Conservation (phyloP, 1,284 basidiomycete genomes). For the Anthracocystis panici-leucophaei region DNA sequence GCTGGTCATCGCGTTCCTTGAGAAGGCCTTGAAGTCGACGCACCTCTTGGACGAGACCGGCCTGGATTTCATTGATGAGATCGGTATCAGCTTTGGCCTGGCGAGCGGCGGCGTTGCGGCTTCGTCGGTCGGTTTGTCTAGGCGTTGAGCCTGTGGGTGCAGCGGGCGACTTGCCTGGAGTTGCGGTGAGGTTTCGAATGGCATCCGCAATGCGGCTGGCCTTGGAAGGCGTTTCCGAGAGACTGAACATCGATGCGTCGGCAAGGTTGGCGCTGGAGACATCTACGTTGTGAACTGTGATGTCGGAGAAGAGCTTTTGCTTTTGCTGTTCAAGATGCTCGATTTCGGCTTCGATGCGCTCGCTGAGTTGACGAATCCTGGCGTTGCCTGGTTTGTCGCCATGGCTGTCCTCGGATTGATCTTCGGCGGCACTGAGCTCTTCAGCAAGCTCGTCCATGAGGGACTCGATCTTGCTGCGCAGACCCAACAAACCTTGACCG, state of each 20-base stretch:
- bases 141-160: constrained; percentile 40
- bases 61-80: constrained; percentile 63
- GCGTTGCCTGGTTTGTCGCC: constrained; percentile 21
- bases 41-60: constrained; percentile 59
- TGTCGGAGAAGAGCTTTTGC: constrained; percentile 47
- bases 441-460: constrained; percentile 61
- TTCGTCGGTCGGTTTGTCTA: constrained; percentile 52
- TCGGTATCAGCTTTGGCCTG: constrained; percentile 54
- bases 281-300: constrained; percentile 41
- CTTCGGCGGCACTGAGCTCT: constrained; percentile 48
- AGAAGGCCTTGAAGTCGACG: constrained; percentile 58
- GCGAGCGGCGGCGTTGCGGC: constrained; percentile 59
- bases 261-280: constrained; percentile 25
- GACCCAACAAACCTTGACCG: constrained; percentile 60
- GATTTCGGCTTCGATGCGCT: constrained; percentile 56
- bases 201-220: constrained; percentile 45
- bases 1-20: constrained; percentile 58
- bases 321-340: constrained; percentile 54
- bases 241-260: constrained; percentile 19
- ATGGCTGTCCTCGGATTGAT: constrained; percentile 30
- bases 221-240: constrained; percentile 43
- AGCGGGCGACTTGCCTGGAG: constrained; percentile 42
- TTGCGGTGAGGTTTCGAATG: constrained; percentile 45
- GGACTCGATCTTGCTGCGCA: constrained; percentile 58
- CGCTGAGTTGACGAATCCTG: constrained; percentile 41